Evolutionary conservation across 106 monocot genomes (phyloP).

Genomic region (Narthecium ossifragum): DNA sequence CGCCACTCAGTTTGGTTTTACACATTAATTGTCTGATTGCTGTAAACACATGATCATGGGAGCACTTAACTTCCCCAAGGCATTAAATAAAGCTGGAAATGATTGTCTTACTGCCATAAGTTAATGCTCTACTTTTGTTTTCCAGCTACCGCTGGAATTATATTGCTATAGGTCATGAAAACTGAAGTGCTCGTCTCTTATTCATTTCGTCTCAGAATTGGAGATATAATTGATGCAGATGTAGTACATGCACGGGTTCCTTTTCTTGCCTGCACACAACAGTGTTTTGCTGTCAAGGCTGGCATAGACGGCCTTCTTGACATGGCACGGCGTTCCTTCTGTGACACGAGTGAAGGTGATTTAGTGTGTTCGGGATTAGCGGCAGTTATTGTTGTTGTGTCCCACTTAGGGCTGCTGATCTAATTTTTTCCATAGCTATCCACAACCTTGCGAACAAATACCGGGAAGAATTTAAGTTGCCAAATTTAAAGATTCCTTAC

Average conservation of each 20-base stretch:
- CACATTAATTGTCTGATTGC: too few species aligned
- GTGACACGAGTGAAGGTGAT: constrained; percentile 98
- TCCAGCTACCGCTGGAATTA: too few species aligned
- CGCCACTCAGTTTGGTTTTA: too few species aligned
- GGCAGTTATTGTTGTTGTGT: not conserved
- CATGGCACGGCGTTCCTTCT: constrained; percentile 84
- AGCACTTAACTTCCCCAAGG: too few species aligned
- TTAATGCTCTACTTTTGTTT: too few species aligned
- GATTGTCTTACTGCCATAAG: too few species aligned
- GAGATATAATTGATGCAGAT: constrained; percentile 80
- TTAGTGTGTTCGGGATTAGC: too few species aligned
- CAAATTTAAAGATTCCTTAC: constrained; percentile 86
- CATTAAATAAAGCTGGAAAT: too few species aligned
- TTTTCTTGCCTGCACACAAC: constrained; percentile 94
- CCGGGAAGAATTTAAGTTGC: constrained; percentile 77
- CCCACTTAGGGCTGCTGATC: constrained; percentile 14
- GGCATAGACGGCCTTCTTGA: constrained; percentile 89
- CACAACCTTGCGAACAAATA: constrained; percentile 90
- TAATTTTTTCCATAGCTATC: constrained; percentile 57
- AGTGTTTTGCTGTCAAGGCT: constrained; percentile 94
- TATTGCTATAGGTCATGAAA: too few species aligned
- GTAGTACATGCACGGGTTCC: constrained; percentile 85
- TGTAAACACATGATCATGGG: too few species aligned
- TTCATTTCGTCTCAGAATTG: constrained; percentile 45
- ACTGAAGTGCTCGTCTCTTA: not conserved